Conservation (phyloP, 2,329 filamentous ascomycete species). For the Alternaria metachromatica region DNA sequence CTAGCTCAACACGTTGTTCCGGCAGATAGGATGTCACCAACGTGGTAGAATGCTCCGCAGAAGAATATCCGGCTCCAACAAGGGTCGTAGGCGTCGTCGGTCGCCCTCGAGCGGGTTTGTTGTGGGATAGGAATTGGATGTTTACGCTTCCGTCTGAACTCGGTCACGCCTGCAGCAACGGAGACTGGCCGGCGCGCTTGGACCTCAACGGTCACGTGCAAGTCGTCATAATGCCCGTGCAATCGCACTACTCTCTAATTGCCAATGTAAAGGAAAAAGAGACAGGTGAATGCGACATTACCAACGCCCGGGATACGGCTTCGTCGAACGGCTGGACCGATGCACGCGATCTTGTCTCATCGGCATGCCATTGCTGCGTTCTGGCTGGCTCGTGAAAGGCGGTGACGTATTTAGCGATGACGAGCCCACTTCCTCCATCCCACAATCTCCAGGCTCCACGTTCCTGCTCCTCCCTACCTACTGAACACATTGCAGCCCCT, state of each 20-base stretch:
- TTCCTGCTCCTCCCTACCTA: slow-evolving; percentile 18
- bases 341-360: slow-evolving; percentile 2
- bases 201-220: slow-evolving; percentile 17
- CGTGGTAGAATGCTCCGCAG: slow-evolving; percentile 16
- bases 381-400: slow-evolving; percentile 42
- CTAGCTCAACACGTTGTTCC: slow-evolving; percentile 16
- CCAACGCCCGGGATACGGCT: not conserved
- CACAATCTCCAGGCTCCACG: slow-evolving; percentile 35
- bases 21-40: slow-evolving; percentile 10
- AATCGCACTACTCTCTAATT: slow-evolving; percentile 9
- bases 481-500: slow-evolving; percentile 21
- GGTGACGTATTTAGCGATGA: slow-evolving; percentile 47
- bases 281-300: not conserved
- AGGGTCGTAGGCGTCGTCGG: slow-evolving; percentile 24
- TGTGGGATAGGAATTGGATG: slow-evolving; percentile 29
- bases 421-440: slow-evolving; percentile 35
- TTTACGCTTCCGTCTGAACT: slow-evolving; percentile 29
- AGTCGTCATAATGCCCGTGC: slow-evolving; percentile 12
- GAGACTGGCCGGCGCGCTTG: slow-evolving; percentile 23
- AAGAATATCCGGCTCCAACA: slow-evolving; percentile 28
- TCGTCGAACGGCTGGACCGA: slow-evolving; percentile 7
- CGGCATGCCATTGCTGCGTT: slow-evolving; percentile 7
- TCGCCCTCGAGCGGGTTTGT: slow-evolving; percentile 31
- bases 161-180: slow-evolving; percentile 25
- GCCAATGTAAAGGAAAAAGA: slow-evolving; percentile 3